phyloP scores from a whole-genome alignment of 2,329 filamentous ascomycete genomes.

The Westerdykella ornata region DNA sequence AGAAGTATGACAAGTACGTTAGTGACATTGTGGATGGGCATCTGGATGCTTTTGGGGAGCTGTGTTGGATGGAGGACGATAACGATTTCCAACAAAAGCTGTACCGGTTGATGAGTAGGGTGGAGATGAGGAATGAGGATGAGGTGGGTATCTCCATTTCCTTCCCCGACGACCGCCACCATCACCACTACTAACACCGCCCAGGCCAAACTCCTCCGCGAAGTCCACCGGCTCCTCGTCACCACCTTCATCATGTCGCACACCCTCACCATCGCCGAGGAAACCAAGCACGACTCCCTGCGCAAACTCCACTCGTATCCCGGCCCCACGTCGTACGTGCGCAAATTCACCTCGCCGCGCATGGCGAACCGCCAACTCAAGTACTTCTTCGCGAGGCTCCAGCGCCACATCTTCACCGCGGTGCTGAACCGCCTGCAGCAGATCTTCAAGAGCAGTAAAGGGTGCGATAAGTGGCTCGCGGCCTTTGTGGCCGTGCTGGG shows the following conservation, averaged over 20 bases:
- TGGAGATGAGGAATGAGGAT: slow-evolving; percentile 36
- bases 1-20: slow-evolving; percentile 42
- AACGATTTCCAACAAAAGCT: slow-evolving; percentile 41
- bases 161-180: not conserved
- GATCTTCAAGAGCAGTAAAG: slow-evolving; percentile 41
- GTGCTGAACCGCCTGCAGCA: slow-evolving; percentile 45
- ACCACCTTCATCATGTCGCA: slow-evolving; percentile 47
- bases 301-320: slow-evolving; percentile 34
- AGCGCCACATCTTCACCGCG: slow-evolving; percentile 37
- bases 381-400: slow-evolving; percentile 44
- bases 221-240: slow-evolving; percentile 43
- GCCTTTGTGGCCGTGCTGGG: slow-evolving; percentile 44
- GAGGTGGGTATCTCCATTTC: slow-evolving; percentile 25
- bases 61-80: slow-evolving; percentile 43
- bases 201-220: slow-evolving; percentile 37
- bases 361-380: slow-evolving; percentile 47
- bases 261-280: slow-evolving; percentile 41
- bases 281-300: slow-evolving; percentile 34
- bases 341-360: slow-evolving; percentile 37
- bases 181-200: slow-evolving; percentile 1
- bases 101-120: slow-evolving; percentile 38
- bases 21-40: slow-evolving; percentile 39
- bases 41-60: slow-evolving; percentile 38
- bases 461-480: slow-evolving; percentile 42
- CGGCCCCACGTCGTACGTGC: slow-evolving; percentile 22